Conservation (phyloP, 2,329 filamentous ascomycete species). For the Pyrenochaeta sp. region DNA sequence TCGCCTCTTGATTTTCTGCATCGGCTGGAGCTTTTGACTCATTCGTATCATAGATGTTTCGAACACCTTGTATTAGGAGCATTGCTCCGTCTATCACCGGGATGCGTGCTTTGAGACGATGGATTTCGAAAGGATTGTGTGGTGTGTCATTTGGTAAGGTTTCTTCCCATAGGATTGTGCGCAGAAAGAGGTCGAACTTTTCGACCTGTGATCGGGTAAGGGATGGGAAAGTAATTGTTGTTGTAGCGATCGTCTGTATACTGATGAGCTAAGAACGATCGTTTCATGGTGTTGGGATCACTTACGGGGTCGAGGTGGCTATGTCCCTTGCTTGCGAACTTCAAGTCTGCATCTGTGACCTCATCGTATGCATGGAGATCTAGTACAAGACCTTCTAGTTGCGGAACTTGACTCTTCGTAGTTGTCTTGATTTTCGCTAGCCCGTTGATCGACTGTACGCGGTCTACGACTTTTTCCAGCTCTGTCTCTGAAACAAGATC, state of each 20-base stretch:
- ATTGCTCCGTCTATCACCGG: constrained; percentile 69
- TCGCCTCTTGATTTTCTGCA: constrained; percentile 19
- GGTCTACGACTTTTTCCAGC: constrained; percentile 71
- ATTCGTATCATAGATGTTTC: constrained; percentile 91
- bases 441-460: constrained; percentile 87
- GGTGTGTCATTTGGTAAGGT: constrained; percentile 58
- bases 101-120: constrained; percentile 85
- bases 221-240: constrained; percentile 72
- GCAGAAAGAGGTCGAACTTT: constrained; percentile 80
- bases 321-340: constrained; percentile 79
- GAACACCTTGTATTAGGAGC: constrained; percentile 88
- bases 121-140: constrained; percentile 73
- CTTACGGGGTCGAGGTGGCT: constrained; percentile 88
- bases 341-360: constrained; percentile 70
- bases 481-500: constrained; percentile 80
- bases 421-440: constrained; percentile 86
- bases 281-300: neutral
- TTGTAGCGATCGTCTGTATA: constrained; percentile 79
- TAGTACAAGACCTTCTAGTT: constrained; percentile 84
- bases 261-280: neutral
- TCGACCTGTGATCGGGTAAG: constrained; percentile 67
- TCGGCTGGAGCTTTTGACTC: constrained; percentile 55
- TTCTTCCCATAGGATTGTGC: constrained; percentile 84
- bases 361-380: constrained; percentile 94
- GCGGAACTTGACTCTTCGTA: constrained; percentile 78